Base-by-base conservation (phyloP, 2,329 filamentous ascomycete genomes). In the Bisporella sp. region DNA sequence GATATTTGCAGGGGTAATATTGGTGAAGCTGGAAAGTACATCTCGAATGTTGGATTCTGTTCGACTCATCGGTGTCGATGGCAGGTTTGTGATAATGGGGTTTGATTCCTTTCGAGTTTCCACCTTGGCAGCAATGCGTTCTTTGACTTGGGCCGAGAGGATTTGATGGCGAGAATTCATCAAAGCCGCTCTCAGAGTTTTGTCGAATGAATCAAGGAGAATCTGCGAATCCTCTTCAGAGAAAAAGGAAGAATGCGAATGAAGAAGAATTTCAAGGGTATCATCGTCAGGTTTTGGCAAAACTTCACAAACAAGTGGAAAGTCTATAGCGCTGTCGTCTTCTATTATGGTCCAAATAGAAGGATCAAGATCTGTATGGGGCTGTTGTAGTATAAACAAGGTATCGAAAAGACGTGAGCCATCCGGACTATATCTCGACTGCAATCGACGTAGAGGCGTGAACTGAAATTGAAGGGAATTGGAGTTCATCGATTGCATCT, bases 251-350 rank as follows among this genome's bases (percentile, higher is more conserved):
- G 67, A 67, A 43, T 85, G 74, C 49, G 78, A 81, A 65, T 93
- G 84, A 9, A 93, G 62, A 21, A 73, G 75, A 43, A 90, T 63
- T 0, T 69, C 63, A 21, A 93, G 56, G 0, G 59, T 69, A 63
- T 89, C 74, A 29, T 70, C 56, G 6, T 63, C 62, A 2, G 70
- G 63, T 43, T 77, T 71, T 1, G 86, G 87, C 4, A 79, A 69
- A 4, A 93, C 66, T 63, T 95, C 90, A 54, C 87, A 84, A 9
- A 95, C 85, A 41, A 95, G 65, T 0, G 89, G 87, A 12, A 87
- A 74, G 69, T 89, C 85, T 85, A 91, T 91, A 5, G 73, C 69
- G 3, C 82, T 79, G 9, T 71, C 69, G 50, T 85, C 82, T 12
- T 72, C 68, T 47, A 76, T 69, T 1, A 85, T 60, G 0, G 70